phyloP scores from a whole-genome alignment of 768 basidiomycete genomes.

The Artomyces pyxidatus region DNA sequence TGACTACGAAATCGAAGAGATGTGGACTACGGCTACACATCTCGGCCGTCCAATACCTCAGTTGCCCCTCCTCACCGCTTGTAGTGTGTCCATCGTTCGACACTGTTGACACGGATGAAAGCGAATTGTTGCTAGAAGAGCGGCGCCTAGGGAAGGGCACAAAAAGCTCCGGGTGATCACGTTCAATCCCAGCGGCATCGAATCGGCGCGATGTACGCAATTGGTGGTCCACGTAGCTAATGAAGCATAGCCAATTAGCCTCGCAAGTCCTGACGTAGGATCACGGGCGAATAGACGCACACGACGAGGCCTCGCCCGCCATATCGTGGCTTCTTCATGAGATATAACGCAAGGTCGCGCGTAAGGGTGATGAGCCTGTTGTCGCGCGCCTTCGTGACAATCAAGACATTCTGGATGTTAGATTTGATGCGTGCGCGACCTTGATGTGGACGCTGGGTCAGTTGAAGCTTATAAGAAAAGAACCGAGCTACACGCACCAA shows the following conservation, averaged over 20 bases:
- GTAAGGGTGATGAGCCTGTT: constrained; percentile 95
- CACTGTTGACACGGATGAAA: constrained; percentile 48
- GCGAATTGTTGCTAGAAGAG: constrained; percentile 56
- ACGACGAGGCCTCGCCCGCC: constrained; percentile 79
- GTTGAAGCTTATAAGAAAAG: background rate
- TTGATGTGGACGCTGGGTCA: constrained; percentile 22
- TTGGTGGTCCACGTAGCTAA: constrained; percentile 91
- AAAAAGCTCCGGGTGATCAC: constrained; percentile 85
- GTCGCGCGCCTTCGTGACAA: constrained; percentile 96
- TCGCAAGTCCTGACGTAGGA: constrained; percentile 12
- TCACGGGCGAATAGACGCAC: constrained; percentile 33
- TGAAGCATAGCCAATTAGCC: constrained; percentile 7
- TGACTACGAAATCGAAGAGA: constrained; percentile 95
- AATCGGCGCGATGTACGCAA: constrained; percentile 85
- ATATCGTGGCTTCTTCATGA: constrained; percentile 79
- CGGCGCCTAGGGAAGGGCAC: constrained; percentile 68
- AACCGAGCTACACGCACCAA: constrained; percentile 48
- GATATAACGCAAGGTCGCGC: constrained; percentile 85
- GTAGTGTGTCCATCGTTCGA: constrained; percentile 23
- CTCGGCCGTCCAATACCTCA: constrained; percentile 94
- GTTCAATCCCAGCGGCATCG: constrained; percentile 82
- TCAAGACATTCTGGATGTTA: constrained; percentile 86
- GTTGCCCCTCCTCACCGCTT: constrained; percentile 79
- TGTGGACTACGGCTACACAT: constrained; percentile 92
- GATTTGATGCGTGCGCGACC: constrained; percentile 89